phyloP scores from a whole-genome alignment of 2,329 filamentous ascomycete species.

The Botryotinia convoluta region DNA sequence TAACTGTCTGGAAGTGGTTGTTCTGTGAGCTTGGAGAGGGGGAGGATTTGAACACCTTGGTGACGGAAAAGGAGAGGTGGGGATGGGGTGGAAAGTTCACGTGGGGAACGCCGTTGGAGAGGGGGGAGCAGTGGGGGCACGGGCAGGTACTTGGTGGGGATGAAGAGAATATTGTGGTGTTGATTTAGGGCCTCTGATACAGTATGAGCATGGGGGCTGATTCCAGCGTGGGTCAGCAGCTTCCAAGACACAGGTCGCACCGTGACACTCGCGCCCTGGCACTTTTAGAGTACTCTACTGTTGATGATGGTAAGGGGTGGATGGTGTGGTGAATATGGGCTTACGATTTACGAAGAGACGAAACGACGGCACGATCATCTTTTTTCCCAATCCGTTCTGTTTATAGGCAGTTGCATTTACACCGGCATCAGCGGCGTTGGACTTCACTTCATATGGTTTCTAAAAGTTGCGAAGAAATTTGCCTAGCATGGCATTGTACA shows the following conservation, averaged over 20 bases:
- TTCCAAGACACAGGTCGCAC: neutral
- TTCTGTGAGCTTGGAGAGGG: neutral
- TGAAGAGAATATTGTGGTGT: neutral
- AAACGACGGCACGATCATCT: neutral
- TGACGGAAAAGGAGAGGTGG: neutral
- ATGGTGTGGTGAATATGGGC: neutral
- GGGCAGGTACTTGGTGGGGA: neutral
- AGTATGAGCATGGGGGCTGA: neutral
- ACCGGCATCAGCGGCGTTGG: neutral
- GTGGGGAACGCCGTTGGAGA: neutral
- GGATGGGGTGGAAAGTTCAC: constrained; percentile 4
- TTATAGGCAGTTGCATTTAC: neutral
- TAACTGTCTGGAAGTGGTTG: neutral
- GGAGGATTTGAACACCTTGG: neutral
- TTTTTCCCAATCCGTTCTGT: neutral
- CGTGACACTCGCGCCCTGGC: neutral
- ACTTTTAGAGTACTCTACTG: constrained; percentile 6
- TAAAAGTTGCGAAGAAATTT: neutral
- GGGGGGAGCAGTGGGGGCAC: neutral
- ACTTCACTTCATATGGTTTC: neutral
- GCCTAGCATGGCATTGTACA: neutral
- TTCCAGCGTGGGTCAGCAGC: neutral
- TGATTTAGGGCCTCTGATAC: neutral
- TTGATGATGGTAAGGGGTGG: neutral
- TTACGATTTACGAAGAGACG: neutral